Conservation (phyloP, 257 asterid genomes). For the Fraxinus americana region DNA sequence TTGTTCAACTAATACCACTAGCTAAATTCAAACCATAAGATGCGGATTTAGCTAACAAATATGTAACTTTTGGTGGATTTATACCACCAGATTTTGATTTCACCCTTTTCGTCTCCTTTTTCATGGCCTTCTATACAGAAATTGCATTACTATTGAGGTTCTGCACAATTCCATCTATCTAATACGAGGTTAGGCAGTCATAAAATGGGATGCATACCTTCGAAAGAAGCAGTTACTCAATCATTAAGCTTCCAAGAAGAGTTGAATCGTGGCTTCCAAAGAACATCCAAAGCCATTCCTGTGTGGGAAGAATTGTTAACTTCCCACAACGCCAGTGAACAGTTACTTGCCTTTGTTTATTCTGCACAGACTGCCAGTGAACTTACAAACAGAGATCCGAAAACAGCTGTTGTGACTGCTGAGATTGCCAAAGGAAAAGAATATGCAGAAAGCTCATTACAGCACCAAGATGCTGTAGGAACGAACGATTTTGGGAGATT, state of each 20-base stretch:
- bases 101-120: neutral
- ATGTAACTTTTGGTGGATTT: neutral
- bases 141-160: neutral
- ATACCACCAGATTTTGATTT: neutral
- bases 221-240: constrained; percentile 41
- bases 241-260: constrained; percentile 50
- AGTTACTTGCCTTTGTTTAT: constrained; percentile 33
- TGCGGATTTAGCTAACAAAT: neutral
- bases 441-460: neutral
- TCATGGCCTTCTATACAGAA: neutral
- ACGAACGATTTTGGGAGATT: constrained; percentile 15
- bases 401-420: neutral
- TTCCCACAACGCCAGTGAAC: constrained; percentile 30
- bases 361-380: constrained; percentile 24
- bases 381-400: constrained; percentile 16
- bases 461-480: neutral
- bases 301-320: constrained; percentile 44
- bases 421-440: neutral
- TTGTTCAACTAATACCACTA: neutral
- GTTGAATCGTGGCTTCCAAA: constrained; percentile 32
- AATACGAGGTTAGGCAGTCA: neutral
- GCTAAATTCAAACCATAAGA: neutral
- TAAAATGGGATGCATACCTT: constrained; percentile 55
- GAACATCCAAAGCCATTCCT: constrained; percentile 16
- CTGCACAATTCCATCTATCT: neutral